phyloP scores from a whole-genome alignment of 805 yeast genomes.

The Saccharomyces paradoxus region DNA sequence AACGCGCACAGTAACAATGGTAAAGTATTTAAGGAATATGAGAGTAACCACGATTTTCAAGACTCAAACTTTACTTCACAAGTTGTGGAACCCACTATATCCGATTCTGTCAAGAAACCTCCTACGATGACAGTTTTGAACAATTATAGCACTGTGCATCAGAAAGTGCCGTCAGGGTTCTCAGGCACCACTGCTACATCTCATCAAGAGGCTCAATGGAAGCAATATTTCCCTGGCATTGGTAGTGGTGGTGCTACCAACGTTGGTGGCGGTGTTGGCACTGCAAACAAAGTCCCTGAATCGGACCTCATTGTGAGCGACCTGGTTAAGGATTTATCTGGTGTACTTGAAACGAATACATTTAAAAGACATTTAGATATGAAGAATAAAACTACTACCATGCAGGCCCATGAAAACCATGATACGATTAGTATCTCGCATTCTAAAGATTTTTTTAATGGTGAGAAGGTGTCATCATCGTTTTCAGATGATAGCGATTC shows the following conservation, averaged over 20 bases:
- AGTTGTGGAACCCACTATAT: background rate
- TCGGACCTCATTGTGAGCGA: conserved; percentile 7
- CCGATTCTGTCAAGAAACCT: background rate
- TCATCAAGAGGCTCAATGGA: background rate
- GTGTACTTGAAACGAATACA: conserved; percentile 8
- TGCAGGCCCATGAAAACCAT: background rate
- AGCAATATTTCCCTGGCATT: background rate
- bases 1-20: background rate
- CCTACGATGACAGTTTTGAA: background rate
- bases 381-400: conserved; percentile 1
- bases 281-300: conserved; percentile 1
- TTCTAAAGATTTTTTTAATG: background rate
- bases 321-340: conserved; percentile 7
- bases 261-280: background rate
- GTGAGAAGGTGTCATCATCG: conserved; percentile 3
- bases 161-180: background rate
- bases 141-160: background rate
- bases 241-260: background rate
- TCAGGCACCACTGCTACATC: background rate
- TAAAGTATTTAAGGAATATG: background rate
- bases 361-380: conserved; percentile 6
- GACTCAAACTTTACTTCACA: background rate
- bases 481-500: conserved; percentile 13
- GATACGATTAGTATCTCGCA: background rate
- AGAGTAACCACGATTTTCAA: background rate